phyloP scores from a whole-genome alignment of 176 grass and related monocot species.

The Otatea glauca region DNA sequence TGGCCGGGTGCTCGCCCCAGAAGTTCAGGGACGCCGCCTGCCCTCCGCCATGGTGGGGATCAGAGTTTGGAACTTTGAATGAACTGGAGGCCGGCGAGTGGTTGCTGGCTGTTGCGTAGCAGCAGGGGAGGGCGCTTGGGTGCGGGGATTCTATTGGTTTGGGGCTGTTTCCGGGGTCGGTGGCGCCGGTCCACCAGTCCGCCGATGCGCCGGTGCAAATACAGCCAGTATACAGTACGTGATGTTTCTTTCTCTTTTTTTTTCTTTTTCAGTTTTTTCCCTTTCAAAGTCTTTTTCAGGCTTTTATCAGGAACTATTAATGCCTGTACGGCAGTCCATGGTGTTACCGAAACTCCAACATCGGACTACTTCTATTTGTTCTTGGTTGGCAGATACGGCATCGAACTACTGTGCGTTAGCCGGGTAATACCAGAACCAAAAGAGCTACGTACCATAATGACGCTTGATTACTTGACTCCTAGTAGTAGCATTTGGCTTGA shows the following conservation, averaged over 20 bases:
- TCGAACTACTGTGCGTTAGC: too few relatives aligned
- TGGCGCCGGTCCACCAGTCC: neutral
- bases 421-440: neutral
- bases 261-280: too few relatives aligned
- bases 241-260: too few relatives aligned
- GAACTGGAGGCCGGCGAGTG: constrained; percentile 2
- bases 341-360: neutral
- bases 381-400: too few relatives aligned
- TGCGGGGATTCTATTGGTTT: neutral
- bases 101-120: constrained; percentile 48
- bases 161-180: neutral
- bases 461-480: too few relatives aligned
- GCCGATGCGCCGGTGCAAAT: neutral
- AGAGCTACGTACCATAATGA: neutral
- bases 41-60: constrained; percentile 40
- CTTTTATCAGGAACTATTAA: neutral
- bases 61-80: neutral
- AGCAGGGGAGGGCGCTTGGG: constrained; percentile 27
- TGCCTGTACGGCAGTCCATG: neutral
- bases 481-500: neutral
- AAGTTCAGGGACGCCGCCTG: constrained; percentile 41
- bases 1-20: constrained; percentile 76
- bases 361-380: neutral
- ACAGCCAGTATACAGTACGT: too few relatives aligned
- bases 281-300: too few relatives aligned